Evolutionary conservation across 2,329 filamentous ascomycete species (phyloP).

Genomic region (Penicillium glabrum): DNA sequence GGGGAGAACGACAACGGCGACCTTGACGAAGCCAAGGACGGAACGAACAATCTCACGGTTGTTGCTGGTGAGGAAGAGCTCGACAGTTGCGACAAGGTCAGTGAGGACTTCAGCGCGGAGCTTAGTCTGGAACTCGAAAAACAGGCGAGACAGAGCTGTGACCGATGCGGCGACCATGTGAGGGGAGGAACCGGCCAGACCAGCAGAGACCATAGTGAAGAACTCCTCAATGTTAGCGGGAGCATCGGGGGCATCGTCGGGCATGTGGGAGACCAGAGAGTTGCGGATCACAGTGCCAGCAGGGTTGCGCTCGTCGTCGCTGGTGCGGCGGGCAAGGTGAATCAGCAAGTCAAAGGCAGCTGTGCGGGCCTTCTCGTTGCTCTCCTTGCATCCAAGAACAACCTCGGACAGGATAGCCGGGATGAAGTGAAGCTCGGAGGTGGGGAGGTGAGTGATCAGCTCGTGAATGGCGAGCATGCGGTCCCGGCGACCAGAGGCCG

Average conservation of each 20-base stretch:
- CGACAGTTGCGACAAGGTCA: constrained; percentile 91
- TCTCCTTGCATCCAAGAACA: constrained; percentile 94
- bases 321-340: constrained; percentile 81
- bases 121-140: constrained; percentile 81
- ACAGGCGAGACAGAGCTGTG: constrained; percentile 85
- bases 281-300: constrained; percentile 76
- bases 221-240: constrained; percentile 88
- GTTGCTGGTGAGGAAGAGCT: constrained; percentile 92
- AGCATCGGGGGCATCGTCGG: constrained; percentile 72
- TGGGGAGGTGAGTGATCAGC: constrained; percentile 75
- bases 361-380: constrained; percentile 90
- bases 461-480: constrained; percentile 79
- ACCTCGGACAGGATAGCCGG: constrained; percentile 89
- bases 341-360: constrained; percentile 89
- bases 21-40: constrained; percentile 94
- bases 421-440: constrained; percentile 84
- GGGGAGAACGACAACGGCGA: constrained; percentile 84
- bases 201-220: constrained; percentile 97
- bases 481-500: constrained; percentile 81
- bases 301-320: constrained; percentile 56
- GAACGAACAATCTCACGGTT: constrained; percentile 96
- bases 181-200: constrained; percentile 85
- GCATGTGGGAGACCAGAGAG: constrained; percentile 83
- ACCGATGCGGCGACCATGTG: constrained; percentile 99
- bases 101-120: constrained; percentile 69